Conservation (phyloP, 768 basidiomycete species). For the Rhodosporidiobolus sp. region DNA sequence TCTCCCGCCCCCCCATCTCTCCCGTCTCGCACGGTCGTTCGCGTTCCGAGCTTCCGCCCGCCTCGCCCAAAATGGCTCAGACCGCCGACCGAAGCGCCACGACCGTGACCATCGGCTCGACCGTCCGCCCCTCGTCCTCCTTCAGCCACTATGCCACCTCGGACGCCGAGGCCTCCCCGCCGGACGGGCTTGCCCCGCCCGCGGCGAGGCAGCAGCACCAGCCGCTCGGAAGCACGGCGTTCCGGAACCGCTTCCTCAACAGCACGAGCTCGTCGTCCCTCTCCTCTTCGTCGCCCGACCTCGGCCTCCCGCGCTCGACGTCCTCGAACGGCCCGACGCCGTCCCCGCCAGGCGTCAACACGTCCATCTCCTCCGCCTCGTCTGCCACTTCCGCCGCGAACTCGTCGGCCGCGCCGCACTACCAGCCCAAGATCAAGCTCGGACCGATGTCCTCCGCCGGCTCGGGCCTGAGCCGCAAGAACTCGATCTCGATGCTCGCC, state of each 20-base stretch:
- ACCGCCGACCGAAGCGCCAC: conserved; percentile 10
- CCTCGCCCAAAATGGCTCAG: conserved; percentile 26
- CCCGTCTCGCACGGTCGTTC: conserved; percentile 29
- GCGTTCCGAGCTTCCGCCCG: conserved; percentile 29
- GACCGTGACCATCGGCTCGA: conserved; percentile 25
- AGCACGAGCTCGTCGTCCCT: conserved; percentile 8
- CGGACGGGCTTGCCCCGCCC: background rate
- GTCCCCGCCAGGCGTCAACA: background rate
- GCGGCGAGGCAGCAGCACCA: background rate
- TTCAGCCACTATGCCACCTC: background rate
- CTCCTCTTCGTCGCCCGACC: conserved; percentile 18
- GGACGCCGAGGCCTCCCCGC: background rate
- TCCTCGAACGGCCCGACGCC: background rate
- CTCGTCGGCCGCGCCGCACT: background rate
- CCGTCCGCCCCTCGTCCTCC: conserved; percentile 2
- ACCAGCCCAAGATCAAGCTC: conserved; percentile 15
- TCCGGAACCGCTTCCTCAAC: conserved; percentile 33
- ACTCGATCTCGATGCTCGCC: conserved; percentile 17
- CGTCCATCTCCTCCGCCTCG: background rate
- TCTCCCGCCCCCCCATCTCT: conserved; percentile 9
- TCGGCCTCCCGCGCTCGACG: background rate
- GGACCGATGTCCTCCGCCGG: conserved; percentile 13
- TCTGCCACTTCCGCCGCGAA: background rate
- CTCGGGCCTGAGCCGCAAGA: conserved; percentile 15
- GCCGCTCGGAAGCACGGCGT: conserved; percentile 23